phyloP scores from a whole-genome alignment of 768 basidiomycete genomes.

The Tricholoma bakamatsutake region DNA sequence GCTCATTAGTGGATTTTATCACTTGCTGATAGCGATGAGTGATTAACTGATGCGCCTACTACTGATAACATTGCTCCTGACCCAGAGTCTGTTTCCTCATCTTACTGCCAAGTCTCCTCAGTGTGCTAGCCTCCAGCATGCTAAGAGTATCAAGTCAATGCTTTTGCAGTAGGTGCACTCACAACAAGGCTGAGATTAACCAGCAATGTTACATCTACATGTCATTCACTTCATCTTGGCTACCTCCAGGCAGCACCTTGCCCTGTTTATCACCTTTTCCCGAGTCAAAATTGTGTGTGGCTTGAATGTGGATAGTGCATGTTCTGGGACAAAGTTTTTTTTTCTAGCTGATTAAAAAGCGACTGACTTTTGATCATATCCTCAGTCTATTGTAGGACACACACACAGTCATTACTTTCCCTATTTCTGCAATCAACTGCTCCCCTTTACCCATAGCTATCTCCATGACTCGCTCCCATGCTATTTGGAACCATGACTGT shows the following conservation, averaged over 20 bases:
- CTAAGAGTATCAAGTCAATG: background rate
- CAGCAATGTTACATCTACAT: background rate
- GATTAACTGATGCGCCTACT: background rate
- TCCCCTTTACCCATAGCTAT: background rate
- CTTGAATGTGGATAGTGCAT: no score
- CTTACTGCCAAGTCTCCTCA: background rate
- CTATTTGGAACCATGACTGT: conserved; percentile 12
- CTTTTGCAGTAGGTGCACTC: background rate
- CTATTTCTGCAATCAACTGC: background rate
- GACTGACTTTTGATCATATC: background rate
- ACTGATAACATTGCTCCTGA: no score
- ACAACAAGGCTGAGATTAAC: background rate
- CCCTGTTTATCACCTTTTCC: background rate
- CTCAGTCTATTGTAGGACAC: background rate
- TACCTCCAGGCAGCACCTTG: background rate
- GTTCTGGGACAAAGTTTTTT: background rate
- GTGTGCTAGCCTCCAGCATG: background rate
- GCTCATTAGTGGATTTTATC: background rate
- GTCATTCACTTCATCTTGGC: no score
- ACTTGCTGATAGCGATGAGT: background rate
- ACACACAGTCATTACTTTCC: background rate
- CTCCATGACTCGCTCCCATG: background rate
- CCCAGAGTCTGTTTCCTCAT: background rate
- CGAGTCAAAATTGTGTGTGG: background rate
- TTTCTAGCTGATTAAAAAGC: background rate